Percentiles rank a stretch among this genome's conserved stretches.
phyloP scores from a whole-genome alignment of 23 red algal species.

The Rhodosorus marinus region DNA sequence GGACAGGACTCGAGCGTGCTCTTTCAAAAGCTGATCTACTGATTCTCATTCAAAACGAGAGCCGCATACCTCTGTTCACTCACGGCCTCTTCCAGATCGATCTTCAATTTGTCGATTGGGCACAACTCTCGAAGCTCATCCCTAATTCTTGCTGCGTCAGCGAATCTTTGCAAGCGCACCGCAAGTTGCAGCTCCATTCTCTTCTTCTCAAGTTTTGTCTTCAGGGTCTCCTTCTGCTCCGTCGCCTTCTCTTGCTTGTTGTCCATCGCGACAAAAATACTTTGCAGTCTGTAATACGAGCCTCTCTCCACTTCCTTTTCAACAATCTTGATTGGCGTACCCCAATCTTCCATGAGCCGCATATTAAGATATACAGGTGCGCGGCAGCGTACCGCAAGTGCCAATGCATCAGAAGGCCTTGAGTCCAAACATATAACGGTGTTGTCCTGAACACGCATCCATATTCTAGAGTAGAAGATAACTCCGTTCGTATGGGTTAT shows the following conservation, averaged over 20 bases:
- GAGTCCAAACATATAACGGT: too few species aligned
- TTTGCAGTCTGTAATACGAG: too few species aligned
- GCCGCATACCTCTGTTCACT: conserved; percentile 49
- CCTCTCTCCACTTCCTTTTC: conserved; percentile 36
- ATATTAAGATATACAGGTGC: conserved; percentile 52
- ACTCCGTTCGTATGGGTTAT: too few species aligned
- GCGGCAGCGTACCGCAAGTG: conserved; percentile 33
- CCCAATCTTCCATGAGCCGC: conserved; percentile 15
- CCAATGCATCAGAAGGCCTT: conserved; percentile 50
- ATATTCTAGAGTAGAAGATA: too few species aligned
- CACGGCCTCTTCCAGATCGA: conserved; percentile 24
- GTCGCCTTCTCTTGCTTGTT: too few species aligned
- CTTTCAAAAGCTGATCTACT: too few species aligned
- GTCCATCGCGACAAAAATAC: too few species aligned
- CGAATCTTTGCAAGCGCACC: conserved; percentile 27
- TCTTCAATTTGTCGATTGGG: conserved; percentile 36
- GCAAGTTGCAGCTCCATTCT: conserved; percentile 33
- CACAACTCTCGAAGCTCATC: conserved; percentile 21
- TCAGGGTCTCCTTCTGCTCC: too few species aligned
- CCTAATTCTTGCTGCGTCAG: conserved; percentile 13
- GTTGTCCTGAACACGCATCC: too few species aligned
- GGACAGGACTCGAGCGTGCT: too few species aligned
- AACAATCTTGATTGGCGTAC: too few species aligned
- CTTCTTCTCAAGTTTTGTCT: conserved; percentile 20
- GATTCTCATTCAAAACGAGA: too few species aligned